Percentiles rank a stretch among this genome's conserved stretches.
phyloP scores from a whole-genome alignment of 331 rosid species.

The Quercus phellos region DNA sequence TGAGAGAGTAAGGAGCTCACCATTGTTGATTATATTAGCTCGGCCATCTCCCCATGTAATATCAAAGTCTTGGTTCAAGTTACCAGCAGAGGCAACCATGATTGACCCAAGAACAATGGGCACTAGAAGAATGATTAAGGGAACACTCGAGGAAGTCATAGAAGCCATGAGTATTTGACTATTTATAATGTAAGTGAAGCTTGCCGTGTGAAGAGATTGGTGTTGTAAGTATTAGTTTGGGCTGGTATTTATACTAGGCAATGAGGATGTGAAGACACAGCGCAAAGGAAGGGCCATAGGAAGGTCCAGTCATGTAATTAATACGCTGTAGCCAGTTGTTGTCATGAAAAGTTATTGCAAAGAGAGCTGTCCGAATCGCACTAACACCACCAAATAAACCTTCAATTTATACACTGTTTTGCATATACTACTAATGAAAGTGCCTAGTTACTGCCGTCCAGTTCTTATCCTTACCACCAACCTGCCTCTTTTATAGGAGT shows the following conservation, averaged over 20 bases:
- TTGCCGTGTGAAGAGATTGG: not conserved
- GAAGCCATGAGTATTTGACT: constrained; percentile 20
- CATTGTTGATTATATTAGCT: constrained; percentile 45
- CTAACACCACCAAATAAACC: not conserved
- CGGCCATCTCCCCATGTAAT: constrained; percentile 51
- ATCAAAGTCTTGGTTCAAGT: constrained; percentile 38
- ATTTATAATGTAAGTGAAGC: not conserved
- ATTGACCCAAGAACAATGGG: constrained; percentile 12
- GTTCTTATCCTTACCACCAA: not conserved
- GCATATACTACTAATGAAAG: not conserved
- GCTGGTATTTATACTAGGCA: not conserved
- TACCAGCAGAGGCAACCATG: constrained; percentile 13
- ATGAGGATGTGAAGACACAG: not conserved
- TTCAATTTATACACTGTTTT: not conserved
- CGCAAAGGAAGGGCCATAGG: not conserved
- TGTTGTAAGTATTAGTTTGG: not conserved
- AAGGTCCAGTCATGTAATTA: not conserved
- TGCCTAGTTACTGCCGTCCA: not conserved
- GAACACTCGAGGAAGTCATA: not conserved
- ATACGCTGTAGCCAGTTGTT: not conserved
- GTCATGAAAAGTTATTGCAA: not conserved
- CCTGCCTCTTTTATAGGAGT: not conserved
- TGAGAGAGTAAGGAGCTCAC: constrained; percentile 35
- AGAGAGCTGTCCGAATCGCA: not conserved
- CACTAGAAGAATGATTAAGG: not conserved